phyloP scores from a whole-genome alignment of 345 rosid genomes.

The Cardamine resedifolia region DNA sequence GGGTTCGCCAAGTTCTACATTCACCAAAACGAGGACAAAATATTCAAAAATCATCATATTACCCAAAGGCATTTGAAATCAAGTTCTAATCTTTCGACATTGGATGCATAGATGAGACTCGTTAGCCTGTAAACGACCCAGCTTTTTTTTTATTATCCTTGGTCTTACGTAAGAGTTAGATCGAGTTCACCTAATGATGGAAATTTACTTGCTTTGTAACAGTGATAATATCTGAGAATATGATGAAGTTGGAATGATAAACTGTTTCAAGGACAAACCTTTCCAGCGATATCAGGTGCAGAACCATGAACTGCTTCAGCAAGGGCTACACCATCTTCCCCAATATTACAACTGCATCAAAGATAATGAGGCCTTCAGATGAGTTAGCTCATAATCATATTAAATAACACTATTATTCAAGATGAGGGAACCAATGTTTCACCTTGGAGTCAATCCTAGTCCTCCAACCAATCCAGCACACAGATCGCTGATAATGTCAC shows the following conservation, averaged over 20 bases:
- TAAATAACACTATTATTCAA: not conserved
- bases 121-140: not conserved
- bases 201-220: not conserved
- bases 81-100: not conserved
- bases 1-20: slow-evolving; percentile 89
- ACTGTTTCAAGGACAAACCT: slow-evolving; percentile 50
- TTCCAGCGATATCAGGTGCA: slow-evolving; percentile 99
- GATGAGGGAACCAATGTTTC: not conserved
- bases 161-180: not conserved
- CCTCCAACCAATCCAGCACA: slow-evolving; percentile 98
- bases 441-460: slow-evolving; percentile 98
- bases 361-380: slow-evolving; percentile 18
- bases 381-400: not conserved
- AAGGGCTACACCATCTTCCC: slow-evolving; percentile 97
- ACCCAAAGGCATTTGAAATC: not conserved
- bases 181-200: not conserved
- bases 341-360: slow-evolving; percentile 79
- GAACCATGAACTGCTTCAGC: slow-evolving; percentile 99
- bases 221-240: not conserved
- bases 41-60: not conserved
- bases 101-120: not conserved
- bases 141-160: not conserved
- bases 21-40: not conserved
- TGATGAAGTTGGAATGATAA: not conserved
- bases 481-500: slow-evolving; percentile 97